Conservation (phyloP, 164 flowering plant genomes). For the Kingdonia uniflora region DNA sequence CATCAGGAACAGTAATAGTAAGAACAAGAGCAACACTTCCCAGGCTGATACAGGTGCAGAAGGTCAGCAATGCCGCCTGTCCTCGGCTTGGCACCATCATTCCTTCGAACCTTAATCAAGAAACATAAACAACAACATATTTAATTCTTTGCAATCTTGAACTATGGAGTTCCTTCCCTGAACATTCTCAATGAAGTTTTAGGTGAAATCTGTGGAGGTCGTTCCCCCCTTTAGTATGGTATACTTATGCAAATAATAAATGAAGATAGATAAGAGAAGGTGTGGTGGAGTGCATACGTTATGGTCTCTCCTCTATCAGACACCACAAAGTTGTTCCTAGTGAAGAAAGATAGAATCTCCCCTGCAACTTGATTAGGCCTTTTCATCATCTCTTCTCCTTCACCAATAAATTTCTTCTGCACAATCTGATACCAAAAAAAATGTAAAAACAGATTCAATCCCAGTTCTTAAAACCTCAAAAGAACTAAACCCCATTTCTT, state of each 20-base stretch:
- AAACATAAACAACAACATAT: neutral
- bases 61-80: slow-evolving; percentile 89
- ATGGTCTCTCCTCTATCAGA: slow-evolving; percentile 80
- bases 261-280: slow-evolving; percentile 1
- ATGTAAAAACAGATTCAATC: neutral
- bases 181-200: too few relatives aligned
- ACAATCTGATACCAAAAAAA: slow-evolving; percentile 44
- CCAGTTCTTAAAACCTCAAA: neutral
- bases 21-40: slow-evolving; percentile 94
- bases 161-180: too few relatives aligned
- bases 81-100: slow-evolving; percentile 85
- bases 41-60: slow-evolving; percentile 90
- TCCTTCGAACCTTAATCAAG: slow-evolving; percentile 70
- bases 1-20: slow-evolving; percentile 77
- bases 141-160: neutral
- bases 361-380: slow-evolving; percentile 71
- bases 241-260: neutral
- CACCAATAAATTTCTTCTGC: slow-evolving; percentile 61
- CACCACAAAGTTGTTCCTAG: slow-evolving; percentile 80
- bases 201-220: too few relatives aligned
- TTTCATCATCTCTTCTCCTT: slow-evolving; percentile 44
- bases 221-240: too few relatives aligned
- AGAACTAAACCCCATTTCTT: too few relatives aligned
- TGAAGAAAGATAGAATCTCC: slow-evolving; percentile 83
- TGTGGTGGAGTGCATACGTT: slow-evolving; percentile 31